Evolutionary conservation across 2,329 filamentous ascomycete genomes (phyloP).

Genomic region (Penicillium sp.): DNA sequence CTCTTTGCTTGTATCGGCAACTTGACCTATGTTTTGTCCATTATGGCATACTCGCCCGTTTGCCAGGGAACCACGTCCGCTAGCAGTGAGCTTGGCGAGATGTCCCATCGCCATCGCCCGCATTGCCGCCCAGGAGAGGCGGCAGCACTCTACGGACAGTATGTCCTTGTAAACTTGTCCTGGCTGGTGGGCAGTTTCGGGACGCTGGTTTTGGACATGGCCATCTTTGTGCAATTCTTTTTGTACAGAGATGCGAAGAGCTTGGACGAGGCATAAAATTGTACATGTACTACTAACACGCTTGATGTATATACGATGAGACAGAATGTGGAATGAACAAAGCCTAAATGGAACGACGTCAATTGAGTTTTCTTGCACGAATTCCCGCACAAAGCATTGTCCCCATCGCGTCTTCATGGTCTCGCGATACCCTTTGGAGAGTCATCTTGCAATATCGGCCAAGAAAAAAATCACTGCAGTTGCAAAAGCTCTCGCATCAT

Average conservation of each 20-base stretch:
- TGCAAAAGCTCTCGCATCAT: conserved; percentile 21
- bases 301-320: conserved; percentile 1
- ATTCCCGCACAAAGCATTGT: not conserved
- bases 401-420: not conserved
- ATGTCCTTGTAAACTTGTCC: conserved; percentile 82
- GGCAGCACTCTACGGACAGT: conserved; percentile 62
- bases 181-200: conserved; percentile 89
- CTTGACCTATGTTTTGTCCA: conserved; percentile 84
- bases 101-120: conserved; percentile 10
- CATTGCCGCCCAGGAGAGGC: conserved; percentile 63
- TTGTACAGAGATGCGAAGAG: conserved; percentile 55
- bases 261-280: conserved; percentile 12
- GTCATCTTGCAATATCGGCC: conserved; percentile 17
- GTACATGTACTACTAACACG: conserved; percentile 2
- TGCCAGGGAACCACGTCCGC: conserved; percentile 41
- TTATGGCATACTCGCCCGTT: conserved; percentile 78
- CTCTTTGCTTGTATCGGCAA: conserved; percentile 95
- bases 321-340: not conserved
- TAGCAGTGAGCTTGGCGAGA: conserved; percentile 15
- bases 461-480: conserved; percentile 20
- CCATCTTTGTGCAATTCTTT: conserved; percentile 88
- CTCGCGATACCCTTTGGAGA: not conserved
- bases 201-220: conserved; percentile 75
- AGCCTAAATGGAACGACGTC: too few species aligned
- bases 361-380: too few species aligned